Conservation (phyloP, 352 stramenopile species). For the Pythium rhizo-oryzae region DNA sequence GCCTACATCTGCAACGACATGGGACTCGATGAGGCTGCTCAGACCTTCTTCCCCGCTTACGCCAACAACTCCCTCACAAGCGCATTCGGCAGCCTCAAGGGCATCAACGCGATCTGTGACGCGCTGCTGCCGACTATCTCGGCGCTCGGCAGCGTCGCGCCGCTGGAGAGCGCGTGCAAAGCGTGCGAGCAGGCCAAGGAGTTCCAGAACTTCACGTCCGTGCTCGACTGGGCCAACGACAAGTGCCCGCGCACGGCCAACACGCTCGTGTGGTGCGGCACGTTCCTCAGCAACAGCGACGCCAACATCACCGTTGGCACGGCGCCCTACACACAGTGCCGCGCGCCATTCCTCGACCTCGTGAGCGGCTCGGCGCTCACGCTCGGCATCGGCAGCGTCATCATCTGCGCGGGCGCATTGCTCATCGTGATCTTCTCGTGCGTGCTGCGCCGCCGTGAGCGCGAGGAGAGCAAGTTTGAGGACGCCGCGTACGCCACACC, state of each 20-base stretch:
- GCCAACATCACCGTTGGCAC: slow-evolving; percentile 24
- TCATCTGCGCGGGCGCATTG: slow-evolving; percentile 42
- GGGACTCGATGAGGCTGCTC: slow-evolving; percentile 49
- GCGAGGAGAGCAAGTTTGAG: slow-evolving; percentile 11
- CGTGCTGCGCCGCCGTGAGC: slow-evolving; percentile 39
- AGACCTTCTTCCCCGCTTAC: slow-evolving; percentile 48
- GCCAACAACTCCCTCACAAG: slow-evolving; percentile 33
- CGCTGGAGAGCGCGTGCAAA: slow-evolving; percentile 25
- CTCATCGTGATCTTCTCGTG: slow-evolving; percentile 52
- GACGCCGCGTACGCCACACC: slow-evolving; percentile 8
- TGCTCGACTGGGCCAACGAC: slow-evolving; percentile 83
- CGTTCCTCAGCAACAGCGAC: slow-evolving; percentile 42
- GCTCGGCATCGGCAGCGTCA: slow-evolving; percentile 40
- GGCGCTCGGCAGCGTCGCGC: slow-evolving; percentile 37
- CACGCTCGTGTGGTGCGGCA: slow-evolving; percentile 65
- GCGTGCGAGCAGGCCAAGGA: slow-evolving; percentile 57
- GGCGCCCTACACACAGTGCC: slow-evolving; percentile 53
- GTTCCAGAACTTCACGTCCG: slow-evolving; percentile 63
- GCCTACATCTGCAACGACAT: slow-evolving; percentile 71
- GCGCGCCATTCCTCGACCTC: slow-evolving; percentile 48
- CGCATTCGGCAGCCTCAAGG: slow-evolving; percentile 46
- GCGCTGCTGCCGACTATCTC: slow-evolving; percentile 39
- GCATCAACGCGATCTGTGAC: slow-evolving; percentile 63
- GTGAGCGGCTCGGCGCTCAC: slow-evolving; percentile 43
- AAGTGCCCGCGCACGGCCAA: slow-evolving; percentile 62